Evolutionary conservation across 1,284 basidiomycete genomes (phyloP), one percentile per base, ranked within the genome.

Genomic region (Boletus sp.): DNA sequence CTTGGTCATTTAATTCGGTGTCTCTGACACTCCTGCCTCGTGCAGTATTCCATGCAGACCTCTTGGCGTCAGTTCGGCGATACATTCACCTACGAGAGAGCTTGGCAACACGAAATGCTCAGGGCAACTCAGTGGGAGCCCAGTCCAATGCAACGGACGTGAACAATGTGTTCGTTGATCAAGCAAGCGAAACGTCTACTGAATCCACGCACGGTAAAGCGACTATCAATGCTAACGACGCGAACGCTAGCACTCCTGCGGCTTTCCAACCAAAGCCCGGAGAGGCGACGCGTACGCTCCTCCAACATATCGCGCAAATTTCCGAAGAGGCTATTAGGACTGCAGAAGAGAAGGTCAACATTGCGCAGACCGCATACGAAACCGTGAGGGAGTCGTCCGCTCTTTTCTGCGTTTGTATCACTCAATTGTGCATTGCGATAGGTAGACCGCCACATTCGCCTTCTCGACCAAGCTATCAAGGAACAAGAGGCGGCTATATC

Each of bases 371-470:
- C 14, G 78, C 78, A 23, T 77, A 78, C 51, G 82, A 87, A 59
- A 78, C 81, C 13, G 86, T 88, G 61, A 49, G 78, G 64, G 9
- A 16, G 12, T 27, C 37, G 26, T 17, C 23, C 8, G 55, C 26
- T 29, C 35, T 19, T 47, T 25, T n/a, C 5, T 8, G 17, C 48
- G n/a, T 29, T 30, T 37, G 14, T 3, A 13, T 47, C 33, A 10
- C 42, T 55, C 44, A 49, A 33, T 35, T 32, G 29, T 22, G 45
- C 22, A 38, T n/a, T 40, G 35, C 16, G 14, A 40, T 41, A 75
- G 86, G 75, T 87, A 9, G 82, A 86, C 51, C 72, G 85, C 39
- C 83, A 88, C 57, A 80, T 84, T 20, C 77, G 81, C n/a, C 72
- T 85, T 44, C 68, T 90, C 10, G 83, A 88, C 51, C 81, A 85